Base-by-base conservation (phyloP, 331 rosid genomes). In the Prunus yedoensis region DNA sequence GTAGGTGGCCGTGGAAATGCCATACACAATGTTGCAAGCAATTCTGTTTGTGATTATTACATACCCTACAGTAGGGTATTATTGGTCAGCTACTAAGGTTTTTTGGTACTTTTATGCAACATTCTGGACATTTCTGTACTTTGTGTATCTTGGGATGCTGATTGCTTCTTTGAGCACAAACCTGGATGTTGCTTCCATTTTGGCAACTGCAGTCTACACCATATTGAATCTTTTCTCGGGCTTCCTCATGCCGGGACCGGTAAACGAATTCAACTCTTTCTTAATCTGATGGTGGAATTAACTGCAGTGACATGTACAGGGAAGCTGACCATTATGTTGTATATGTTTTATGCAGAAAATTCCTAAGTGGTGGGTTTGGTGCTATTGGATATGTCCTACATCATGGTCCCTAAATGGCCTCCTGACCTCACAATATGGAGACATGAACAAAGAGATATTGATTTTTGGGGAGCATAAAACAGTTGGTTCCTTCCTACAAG, bases 331-430 rank as follows among this genome's bases (percentile, higher is more conserved):
- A 60, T 2, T 5, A 0, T 60, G 35, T 60, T 25, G 15, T 60
- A 23, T 14, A 43, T 67, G 3, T 61, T 52, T 57, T 79, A 38
- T 87, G 88, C 96, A 94, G 99, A 86, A 89, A 86, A 92, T 94
- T 82, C 99, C 99, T 27, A 88, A 88, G 79, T 94, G 96, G 96
- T 94, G 99, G 99, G 46, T 84, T 56, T 94, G 97, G 99, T 66
- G 87, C 81, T 92, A 90, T 78, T 92, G 90, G 83, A 76, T 90
- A 23, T 81, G 83, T 53, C 99, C 99, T 20, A 90, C 96, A 77
- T 82, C 97, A 38, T 94, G 99, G 99, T 89, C 92, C 62, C 60
- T 94, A 74, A 89, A 94, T 77, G 90, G 93, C 18, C 78, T 94
- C 30, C 71, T 94, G 74, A 92, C 97, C 70, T 94, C 99, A 68